Base-by-base conservation (phyloP, 371 early-diverging fungal genomes). In the Mortierella sp. region DNA sequence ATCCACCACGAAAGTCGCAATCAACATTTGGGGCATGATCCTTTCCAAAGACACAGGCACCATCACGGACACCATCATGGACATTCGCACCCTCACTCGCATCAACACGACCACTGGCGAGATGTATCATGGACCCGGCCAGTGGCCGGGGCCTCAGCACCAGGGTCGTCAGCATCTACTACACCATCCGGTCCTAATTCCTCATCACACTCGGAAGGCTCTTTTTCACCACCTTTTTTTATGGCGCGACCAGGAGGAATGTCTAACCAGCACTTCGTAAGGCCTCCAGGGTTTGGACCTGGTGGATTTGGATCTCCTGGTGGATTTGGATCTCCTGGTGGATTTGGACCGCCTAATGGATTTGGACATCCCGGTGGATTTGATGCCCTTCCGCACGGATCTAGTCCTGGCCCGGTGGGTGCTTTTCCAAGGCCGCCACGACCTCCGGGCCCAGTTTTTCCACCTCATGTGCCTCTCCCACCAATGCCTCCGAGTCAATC, bases 271-370 rank as follows among this genome's bases (percentile, higher is more conserved):
- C 19, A 19, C 19, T 1, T 45, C 19, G 19, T 2, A 45, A 15
- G 45, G n/a, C 5, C 45, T 19, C 45, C 45, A 45, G 45, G 45
- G n/a, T 31, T n/a, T 47, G 35, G 34, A 31, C 59, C 15, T 42
- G 32, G 45, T n/a, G 56, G 55, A 13, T 57, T 57, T n/a, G 51
- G 70, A 19, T 19, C 29, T 6, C 51, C 23, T 22, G 40, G 28
- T n/a, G 53, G 42, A 53, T 60, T 64, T 60, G 62, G 66, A 22
- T 47, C 34, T 3, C 59, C 66, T 19, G 47, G 51, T 43, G 47
- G 56, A 31, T 65, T 65, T 31, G 61, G 55, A 29, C 45, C 28
- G 23, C 26, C n/a, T 23, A 19, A 12, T 42, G 53, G 40, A 15
- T 37, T 26, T 42, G 60, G 34, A 17, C 23, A 10, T 42, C 53